A percentile compares a stretch with the other conserved stretches of the same genome.
Evolutionary conservation across 192 early-diverging fungal genomes (phyloP).

Genomic region (Backusella tuberculispora): DNA sequence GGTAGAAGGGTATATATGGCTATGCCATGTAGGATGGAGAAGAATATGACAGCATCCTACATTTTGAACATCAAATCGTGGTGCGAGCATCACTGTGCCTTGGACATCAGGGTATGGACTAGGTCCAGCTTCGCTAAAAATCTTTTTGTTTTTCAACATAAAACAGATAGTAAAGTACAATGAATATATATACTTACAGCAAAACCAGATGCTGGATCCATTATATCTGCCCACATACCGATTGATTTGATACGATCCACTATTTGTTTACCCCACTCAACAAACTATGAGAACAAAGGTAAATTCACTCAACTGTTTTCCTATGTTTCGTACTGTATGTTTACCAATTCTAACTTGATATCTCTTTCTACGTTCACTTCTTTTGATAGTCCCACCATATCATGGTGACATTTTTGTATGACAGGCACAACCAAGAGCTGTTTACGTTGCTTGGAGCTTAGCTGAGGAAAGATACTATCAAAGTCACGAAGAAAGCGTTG

Average conservation of each 20-base stretch:
- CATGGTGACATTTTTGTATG: constrained; percentile 74
- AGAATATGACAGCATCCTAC: constrained; percentile 85
- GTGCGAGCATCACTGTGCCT: constrained; percentile 72
- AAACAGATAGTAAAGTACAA: too few species aligned
- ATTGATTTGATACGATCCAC: constrained; percentile 53
- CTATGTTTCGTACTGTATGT: constrained; percentile 4
- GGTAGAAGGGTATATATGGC: constrained; percentile 86
- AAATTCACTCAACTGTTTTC: constrained; percentile 7
- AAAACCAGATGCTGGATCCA: constrained; percentile 90
- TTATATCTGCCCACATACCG: constrained; percentile 89
- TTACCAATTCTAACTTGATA: constrained; percentile 74
- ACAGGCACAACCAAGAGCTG: constrained; percentile 78
- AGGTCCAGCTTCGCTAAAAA: constrained; percentile 71
- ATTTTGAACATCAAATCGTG: constrained; percentile 72
- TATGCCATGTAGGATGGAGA: constrained; percentile 89
- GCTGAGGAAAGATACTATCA: constrained; percentile 69
- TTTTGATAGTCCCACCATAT: constrained; percentile 75
- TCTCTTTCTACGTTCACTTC: constrained; percentile 83
- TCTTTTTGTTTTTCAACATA: constrained; percentile 3
- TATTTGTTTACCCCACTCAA: constrained; percentile 68
- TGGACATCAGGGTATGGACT: constrained; percentile 90
- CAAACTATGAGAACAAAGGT: constrained; percentile 56
- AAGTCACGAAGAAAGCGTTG: constrained; percentile 69
- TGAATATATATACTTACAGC: constrained; percentile 59
- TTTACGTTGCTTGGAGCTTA: constrained; percentile 43